phyloP scores from a whole-genome alignment of 2,329 filamentous ascomycete species.

The Phialophora verrucosa region DNA sequence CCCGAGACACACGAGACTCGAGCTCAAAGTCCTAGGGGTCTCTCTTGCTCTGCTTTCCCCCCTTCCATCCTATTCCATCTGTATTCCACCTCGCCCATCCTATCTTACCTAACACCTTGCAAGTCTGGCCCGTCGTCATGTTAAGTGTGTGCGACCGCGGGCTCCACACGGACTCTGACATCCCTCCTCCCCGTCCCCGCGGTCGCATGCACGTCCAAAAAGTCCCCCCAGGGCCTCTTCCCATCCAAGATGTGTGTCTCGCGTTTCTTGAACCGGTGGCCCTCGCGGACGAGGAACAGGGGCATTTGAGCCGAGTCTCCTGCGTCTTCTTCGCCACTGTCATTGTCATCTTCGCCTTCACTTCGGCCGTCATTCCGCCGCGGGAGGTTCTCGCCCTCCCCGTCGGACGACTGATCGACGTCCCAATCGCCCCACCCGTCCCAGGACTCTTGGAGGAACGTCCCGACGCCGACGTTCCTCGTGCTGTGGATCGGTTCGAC shows the following conservation, averaged over 20 bases:
- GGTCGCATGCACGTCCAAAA: slow-evolving; percentile 28
- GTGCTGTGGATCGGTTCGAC: slow-evolving; percentile 53
- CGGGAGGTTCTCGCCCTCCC: slow-evolving; percentile 42
- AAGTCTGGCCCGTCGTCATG: background rate
- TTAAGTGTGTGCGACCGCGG: slow-evolving; percentile 4
- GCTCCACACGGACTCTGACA: slow-evolving; percentile 33
- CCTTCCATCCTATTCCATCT: background rate
- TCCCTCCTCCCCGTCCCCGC: slow-evolving; percentile 17
- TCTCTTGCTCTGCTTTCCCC: too few relatives aligned
- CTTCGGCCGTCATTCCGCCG: background rate
- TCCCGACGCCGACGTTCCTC: slow-evolving; percentile 17
- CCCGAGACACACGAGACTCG: too few relatives aligned
- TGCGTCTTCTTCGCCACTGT: background rate
- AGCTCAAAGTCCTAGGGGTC: too few relatives aligned
- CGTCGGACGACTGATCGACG: slow-evolving; percentile 53
- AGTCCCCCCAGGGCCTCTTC: slow-evolving; percentile 36
- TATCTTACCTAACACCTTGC: too few relatives aligned
- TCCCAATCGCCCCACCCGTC: slow-evolving; percentile 49
- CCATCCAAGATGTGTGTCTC: slow-evolving; percentile 37
- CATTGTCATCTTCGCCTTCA: background rate
- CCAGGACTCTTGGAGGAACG: slow-evolving; percentile 56
- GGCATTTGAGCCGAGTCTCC: background rate
- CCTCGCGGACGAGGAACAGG: slow-evolving; percentile 26
- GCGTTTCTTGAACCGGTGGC: slow-evolving; percentile 35
- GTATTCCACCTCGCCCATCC: too few relatives aligned